Base-by-base conservation (phyloP, 306 rosid genomes). In the Fragaria iinumae region DNA sequence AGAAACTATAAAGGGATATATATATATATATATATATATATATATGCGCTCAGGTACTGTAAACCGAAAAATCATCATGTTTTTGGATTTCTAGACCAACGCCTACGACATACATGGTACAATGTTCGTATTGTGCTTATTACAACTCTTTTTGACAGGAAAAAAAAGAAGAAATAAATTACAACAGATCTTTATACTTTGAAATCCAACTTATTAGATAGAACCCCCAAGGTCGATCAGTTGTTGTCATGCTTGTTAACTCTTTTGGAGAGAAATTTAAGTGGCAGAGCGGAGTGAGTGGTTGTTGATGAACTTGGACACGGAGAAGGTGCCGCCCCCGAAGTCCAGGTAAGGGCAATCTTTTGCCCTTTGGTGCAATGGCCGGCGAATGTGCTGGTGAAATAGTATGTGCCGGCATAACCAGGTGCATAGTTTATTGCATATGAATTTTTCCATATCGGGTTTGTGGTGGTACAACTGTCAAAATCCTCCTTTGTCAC, bases 311-410 rank as follows among this genome's bases (percentile, higher is more conserved):
- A 64, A 36, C 69, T 34, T 34, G 69, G 69, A 64, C 69, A 64
- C 25, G 84, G 73, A 20, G 77, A 14, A 34, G 83, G 47, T 14
- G 71, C 29, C 17, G 21, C 5, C 11, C 82, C 13, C 39, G 75
- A 17, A 32, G 81, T 80, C 45, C 45, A 64, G 60, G 57, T 67
- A 50, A 86, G n/a, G 44, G 74, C 77, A 39, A 89, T 59, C 84
- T 87, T 89, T 77, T 90, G 93, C 27, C 91, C 88, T 56, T 65
- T 29, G 29, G 7, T 11, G 69, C 91, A 89, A 73, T 86, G 88
- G 16, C 44, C 74, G 7, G 73, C 4, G 66, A 84, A 20, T 39
- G 78, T 59, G 71, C 91, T 87, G 38, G 76, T 73, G 75, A 84
- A 84, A 69, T 78, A 86, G 49, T 76, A 75, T 0, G 72, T 73